These are phyloP conservation scores for Funneliformis geosporum DNA, from an alignment of 192 early-diverging fungal genomes.

Conservation along the genomic window DNA sequence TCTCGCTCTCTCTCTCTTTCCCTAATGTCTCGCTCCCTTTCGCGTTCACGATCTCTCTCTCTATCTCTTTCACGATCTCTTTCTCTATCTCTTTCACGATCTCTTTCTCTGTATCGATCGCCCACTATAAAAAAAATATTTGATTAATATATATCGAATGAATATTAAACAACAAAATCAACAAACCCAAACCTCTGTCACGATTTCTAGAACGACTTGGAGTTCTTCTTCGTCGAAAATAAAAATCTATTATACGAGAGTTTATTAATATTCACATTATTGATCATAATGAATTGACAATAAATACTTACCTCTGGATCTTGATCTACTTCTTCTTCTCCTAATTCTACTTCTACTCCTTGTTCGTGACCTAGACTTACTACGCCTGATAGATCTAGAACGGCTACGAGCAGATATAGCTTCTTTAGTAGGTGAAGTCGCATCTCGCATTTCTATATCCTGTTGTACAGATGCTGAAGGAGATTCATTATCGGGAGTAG, in stretches of 20 bases:
- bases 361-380: slow-evolving; percentile 40
- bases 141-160: not conserved
- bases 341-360: slow-evolving; percentile 33
- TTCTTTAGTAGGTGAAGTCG: slow-evolving; percentile 6
- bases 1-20: slow-evolving; percentile 20
- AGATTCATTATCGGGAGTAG: slow-evolving; percentile 3
- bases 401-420: slow-evolving; percentile 9
- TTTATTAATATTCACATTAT: slow-evolving; percentile 19
- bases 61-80: not conserved
- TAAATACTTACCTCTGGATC: slow-evolving; percentile 27
- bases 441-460: slow-evolving; percentile 32
- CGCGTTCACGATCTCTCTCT: slow-evolving; percentile 10
- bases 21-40: slow-evolving; percentile 13
- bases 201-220: slow-evolving; percentile 34
- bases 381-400: slow-evolving; percentile 27
- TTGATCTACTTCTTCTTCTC: slow-evolving; percentile 44
- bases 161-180: not conserved
- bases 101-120: slow-evolving; percentile 29
- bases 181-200: slow-evolving; percentile 5
- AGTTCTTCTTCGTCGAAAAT: slow-evolving; percentile 33
- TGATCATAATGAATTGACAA: not conserved
- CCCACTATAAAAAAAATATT: not conserved
- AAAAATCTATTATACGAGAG: slow-evolving; percentile 14
- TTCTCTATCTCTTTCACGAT: slow-evolving; percentile 18
- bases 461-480: slow-evolving; percentile 3